Base-by-base conservation (phyloP, 2,329 filamentous ascomycete species). In the Colletotrichum coccodes region DNA sequence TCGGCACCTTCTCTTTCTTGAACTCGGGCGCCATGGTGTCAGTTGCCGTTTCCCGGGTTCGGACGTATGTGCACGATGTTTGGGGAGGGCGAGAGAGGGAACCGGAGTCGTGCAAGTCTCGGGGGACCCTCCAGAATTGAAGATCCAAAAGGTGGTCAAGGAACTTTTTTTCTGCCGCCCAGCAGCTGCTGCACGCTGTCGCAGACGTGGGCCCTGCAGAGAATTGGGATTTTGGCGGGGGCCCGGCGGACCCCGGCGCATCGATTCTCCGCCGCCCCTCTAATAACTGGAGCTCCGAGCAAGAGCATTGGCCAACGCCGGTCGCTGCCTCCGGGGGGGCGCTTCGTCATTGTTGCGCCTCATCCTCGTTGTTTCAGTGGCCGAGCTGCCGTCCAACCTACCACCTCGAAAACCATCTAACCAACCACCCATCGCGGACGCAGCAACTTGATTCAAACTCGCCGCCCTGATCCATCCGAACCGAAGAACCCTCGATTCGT, bases 311-410 rank as follows among this genome's bases (percentile, higher is more conserved):
- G 60, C 66, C 69, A 71, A 62, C 59, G 21, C 58, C 49, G 38
- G 62, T 42, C 36, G 40, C 53, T 60, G 53, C 52, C 52, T 46
- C 42, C 30, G 28, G 49, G 30, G 42, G 67, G 56, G 52, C 56
- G 70, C 73, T 72, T 75, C 74, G 73, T 75, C 74, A 75, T 76
- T 71, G 71, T 76, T 74, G 72, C 73, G 73, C 72, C 73, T 75
- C 64, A 69, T 40, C 52, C 54, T 62, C 56, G 61, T 71, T 54
- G 68, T 70, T 70, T 70, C 60, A 66, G 56, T 70, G 67, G 40
- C 44, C 66, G 56, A 70, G 61, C 60, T 52, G 50, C 52, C 18
- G 62, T 69, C 71, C 50, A 56, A 28, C 66, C 54, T 69, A 60
- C 52, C 61, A 59, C 42, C 28, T 23, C 52, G 49, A 21, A 65